Conservation (phyloP, 176 grass and related monocot species). For the Olyra latifolia region DNA sequence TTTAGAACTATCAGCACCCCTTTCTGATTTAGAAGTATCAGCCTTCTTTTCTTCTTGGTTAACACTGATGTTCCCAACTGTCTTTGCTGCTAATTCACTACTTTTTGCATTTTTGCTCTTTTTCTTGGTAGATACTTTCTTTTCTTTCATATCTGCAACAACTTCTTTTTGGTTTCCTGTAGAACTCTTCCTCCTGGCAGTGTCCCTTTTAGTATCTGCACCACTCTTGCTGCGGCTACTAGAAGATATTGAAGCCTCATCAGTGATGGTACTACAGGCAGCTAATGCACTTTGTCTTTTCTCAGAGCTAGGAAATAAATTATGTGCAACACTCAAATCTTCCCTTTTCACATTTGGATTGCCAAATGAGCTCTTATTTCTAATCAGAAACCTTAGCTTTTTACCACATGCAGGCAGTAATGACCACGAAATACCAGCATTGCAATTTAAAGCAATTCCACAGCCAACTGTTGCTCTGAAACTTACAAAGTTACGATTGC, state of each 20-base stretch:
- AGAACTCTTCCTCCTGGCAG: conserved; percentile 22
- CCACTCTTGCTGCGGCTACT: conserved; percentile 8
- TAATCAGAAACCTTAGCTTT: conserved; percentile 30
- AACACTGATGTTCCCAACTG: conserved; percentile 4
- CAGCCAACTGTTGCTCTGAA: neutral
- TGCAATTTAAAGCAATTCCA: conserved; percentile 31
- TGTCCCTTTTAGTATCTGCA: conserved; percentile 11
- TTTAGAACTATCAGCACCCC: conserved; percentile 36
- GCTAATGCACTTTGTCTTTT: conserved; percentile 43
- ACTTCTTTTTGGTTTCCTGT: conserved; percentile 36
- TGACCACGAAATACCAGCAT: conserved; percentile 23
- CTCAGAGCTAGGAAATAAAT: conserved; percentile 43
- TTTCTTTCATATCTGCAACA: conserved; percentile 38
- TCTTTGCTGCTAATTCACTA: conserved; percentile 49
- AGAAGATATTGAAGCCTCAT: conserved; percentile 35
- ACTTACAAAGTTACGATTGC: conserved; percentile 20
- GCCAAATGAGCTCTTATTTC: conserved; percentile 27
- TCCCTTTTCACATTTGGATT: conserved; percentile 26
- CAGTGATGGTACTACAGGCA: conserved; percentile 29
- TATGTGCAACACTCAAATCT: conserved; percentile 29
- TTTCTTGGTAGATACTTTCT: conserved; percentile 44
- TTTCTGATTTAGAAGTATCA: conserved; percentile 30
- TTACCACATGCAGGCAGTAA: conserved; percentile 39
- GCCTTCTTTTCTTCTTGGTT: conserved; percentile 39
- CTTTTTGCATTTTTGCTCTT: conserved; percentile 42